A percentile compares a stretch with the other conserved stretches of the same genome.
phyloP scores from a whole-genome alignment of 2,329 filamentous ascomycete species.

The Colletotrichum sublineola region DNA sequence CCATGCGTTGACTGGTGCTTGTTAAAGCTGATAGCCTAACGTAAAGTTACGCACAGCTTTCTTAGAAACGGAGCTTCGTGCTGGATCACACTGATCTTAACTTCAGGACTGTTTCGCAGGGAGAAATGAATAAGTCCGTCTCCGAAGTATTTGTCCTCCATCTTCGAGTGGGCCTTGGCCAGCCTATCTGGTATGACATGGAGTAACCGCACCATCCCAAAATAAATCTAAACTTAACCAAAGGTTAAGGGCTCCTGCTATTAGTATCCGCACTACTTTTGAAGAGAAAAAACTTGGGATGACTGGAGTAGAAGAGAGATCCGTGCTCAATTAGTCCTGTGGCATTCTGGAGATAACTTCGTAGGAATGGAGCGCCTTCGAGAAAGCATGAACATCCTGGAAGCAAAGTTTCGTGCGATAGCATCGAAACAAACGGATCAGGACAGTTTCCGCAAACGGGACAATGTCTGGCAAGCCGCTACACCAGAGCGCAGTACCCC shows the following conservation, averaged over 20 bases:
- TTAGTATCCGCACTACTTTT: too few species aligned
- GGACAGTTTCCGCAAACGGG: conserved; percentile 19
- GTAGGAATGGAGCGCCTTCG: too few species aligned
- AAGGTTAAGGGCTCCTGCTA: not conserved
- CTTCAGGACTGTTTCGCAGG: too few species aligned
- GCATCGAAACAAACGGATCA: conserved; percentile 29
- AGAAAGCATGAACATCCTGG: conserved; percentile 1
- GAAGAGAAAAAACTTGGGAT: conserved; percentile 2
- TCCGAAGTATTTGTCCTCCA: not conserved
- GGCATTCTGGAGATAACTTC: not conserved
- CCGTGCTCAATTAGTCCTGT: not conserved
- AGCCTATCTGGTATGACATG: not conserved
- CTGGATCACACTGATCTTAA: too few species aligned
- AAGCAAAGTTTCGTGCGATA: conserved; percentile 19
- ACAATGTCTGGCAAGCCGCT: conserved; percentile 16
- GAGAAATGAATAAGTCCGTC: too few species aligned
- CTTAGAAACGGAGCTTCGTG: not conserved
- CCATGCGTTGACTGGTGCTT: too few species aligned
- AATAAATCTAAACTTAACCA: not conserved
- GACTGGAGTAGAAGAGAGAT: not conserved
- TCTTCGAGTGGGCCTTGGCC: too few species aligned
- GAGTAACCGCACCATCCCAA: not conserved
- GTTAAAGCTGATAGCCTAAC: not conserved
- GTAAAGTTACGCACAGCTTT: not conserved
- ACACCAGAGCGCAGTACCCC: not conserved